A percentile compares a stretch with the other conserved stretches of the same genome.
phyloP scores from a whole-genome alignment of 352 stramenopile species.

The Elongisporangium prolatum region DNA sequence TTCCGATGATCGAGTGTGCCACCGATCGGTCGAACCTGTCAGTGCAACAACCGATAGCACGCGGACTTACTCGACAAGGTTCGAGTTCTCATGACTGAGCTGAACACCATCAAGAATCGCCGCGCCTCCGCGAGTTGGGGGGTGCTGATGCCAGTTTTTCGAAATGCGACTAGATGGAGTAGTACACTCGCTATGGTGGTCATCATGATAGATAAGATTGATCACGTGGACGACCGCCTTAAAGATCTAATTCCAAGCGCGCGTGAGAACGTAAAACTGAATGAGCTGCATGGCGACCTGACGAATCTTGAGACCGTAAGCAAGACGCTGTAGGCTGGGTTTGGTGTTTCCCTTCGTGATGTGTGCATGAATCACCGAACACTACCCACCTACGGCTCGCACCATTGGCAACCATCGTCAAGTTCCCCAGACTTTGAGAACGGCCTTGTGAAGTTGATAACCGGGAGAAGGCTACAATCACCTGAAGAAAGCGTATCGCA shows the following conservation, averaged over 20 bases:
- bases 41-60: conserved; percentile 1
- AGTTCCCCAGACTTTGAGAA: background rate
- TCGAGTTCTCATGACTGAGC: conserved; percentile 5
- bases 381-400: background rate
- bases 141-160: conserved; percentile 5
- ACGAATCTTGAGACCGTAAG: conserved; percentile 17
- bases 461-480: background rate
- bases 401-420: no score
- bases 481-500: background rate
- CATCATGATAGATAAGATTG: background rate
- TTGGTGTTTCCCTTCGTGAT: conserved; percentile 4
- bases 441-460: conserved; percentile 2
- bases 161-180: conserved; percentile 16
- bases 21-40: conserved; percentile 13
- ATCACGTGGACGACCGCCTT: conserved; percentile 4
- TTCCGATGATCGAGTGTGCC: conserved; percentile 18
- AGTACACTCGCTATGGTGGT: conserved; percentile 17
- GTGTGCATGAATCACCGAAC: conserved; percentile 2
- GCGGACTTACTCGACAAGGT: conserved; percentile 7
- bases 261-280: conserved; percentile 4
- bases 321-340: conserved; percentile 6
- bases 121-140: conserved; percentile 4
- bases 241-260: conserved; percentile 5
- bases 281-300: conserved; percentile 8
- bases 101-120: conserved; percentile 14